A percentile compares a stretch with the other conserved stretches of the same genome.
Evolutionary conservation across 116 monocot genomes (phyloP).

Genomic region (Trichopus zeylanicus): DNA sequence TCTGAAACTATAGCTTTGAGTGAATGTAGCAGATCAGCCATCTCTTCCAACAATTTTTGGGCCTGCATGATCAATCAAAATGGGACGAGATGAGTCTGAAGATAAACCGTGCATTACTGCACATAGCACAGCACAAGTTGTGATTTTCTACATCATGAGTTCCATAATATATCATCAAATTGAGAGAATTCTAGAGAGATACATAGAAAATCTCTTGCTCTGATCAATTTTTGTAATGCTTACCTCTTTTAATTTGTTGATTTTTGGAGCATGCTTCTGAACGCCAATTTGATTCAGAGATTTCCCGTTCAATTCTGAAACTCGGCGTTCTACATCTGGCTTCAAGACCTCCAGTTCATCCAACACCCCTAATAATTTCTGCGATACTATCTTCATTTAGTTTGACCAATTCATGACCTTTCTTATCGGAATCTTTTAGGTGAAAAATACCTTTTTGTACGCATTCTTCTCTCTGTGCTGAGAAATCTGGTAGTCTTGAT

Average conservation of each 20-base stretch:
- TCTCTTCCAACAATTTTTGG: not conserved
- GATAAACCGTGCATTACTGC: too few species aligned
- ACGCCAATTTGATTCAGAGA: not conserved
- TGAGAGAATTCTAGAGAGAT: too few species aligned
- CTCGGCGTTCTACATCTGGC: not conserved
- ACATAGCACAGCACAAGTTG: too few species aligned
- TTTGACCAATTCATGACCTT: too few species aligned
- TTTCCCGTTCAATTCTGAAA: not conserved
- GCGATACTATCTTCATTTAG: not conserved
- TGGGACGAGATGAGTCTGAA: not conserved
- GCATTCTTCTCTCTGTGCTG: not conserved
- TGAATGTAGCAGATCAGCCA: not conserved
- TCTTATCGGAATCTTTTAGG: too few species aligned
- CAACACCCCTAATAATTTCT: not conserved
- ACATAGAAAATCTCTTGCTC: too few species aligned
- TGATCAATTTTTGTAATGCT: too few species aligned
- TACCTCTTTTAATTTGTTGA: not conserved
- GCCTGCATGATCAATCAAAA: not conserved
- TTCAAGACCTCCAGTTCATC: not conserved
- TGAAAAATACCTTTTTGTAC: not conserved
- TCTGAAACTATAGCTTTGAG: not conserved
- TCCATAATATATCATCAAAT: too few species aligned
- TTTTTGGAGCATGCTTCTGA: not conserved
- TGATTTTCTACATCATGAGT: not conserved
- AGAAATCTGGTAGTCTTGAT: constrained; percentile 11